phyloP scores from a whole-genome alignment of 345 rosid genomes.

The Salix koriyanagi region DNA sequence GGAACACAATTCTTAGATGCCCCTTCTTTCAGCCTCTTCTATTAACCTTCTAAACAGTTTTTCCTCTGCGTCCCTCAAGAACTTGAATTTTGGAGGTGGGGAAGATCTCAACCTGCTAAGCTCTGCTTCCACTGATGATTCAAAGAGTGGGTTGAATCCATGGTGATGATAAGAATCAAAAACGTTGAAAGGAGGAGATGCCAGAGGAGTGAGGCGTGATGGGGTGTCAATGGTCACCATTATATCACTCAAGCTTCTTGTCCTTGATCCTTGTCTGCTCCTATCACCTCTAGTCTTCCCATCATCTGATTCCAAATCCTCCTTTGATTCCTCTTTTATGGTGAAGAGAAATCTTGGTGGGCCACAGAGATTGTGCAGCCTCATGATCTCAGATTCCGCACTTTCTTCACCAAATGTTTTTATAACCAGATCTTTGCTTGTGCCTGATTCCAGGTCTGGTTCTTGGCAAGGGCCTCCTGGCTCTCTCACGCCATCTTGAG shows the following conservation, averaged over 20 bases:
- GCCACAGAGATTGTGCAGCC: conserved; percentile 73
- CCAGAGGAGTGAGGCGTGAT: conserved; percentile 55
- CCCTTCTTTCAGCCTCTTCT: conserved; percentile 50
- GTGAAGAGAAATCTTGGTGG: conserved; percentile 93
- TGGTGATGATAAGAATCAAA: conserved; percentile 42
- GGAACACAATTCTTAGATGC: conserved; percentile 19
- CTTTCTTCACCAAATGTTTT: conserved; percentile 51
- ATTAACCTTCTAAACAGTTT: conserved; percentile 56
- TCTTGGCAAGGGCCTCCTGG: conserved; percentile 20
- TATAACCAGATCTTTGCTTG: conserved; percentile 47
- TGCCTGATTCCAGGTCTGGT: conserved; percentile 55
- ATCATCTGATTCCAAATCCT: conserved; percentile 92
- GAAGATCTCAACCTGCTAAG: conserved; percentile 50
- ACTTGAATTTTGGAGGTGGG: conserved; percentile 95
- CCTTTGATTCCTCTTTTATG: conserved; percentile 89
- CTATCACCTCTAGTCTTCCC: conserved; percentile 56
- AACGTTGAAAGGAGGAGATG: conserved; percentile 42
- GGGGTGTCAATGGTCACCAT: conserved; percentile 45
- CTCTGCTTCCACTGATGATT: conserved; percentile 53
- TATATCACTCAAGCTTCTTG: conserved; percentile 70
- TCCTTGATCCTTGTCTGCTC: conserved; percentile 61
- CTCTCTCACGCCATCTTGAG: conserved; percentile 14
- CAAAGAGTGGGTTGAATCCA: conserved; percentile 87
- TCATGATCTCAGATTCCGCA: conserved; percentile 82
- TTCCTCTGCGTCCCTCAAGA: conserved; percentile 91